Evolutionary conservation across 2,329 filamentous ascomycete species (phyloP), one percentile per base, ranked within the genome.

Genomic region (Clonostachys solani): DNA sequence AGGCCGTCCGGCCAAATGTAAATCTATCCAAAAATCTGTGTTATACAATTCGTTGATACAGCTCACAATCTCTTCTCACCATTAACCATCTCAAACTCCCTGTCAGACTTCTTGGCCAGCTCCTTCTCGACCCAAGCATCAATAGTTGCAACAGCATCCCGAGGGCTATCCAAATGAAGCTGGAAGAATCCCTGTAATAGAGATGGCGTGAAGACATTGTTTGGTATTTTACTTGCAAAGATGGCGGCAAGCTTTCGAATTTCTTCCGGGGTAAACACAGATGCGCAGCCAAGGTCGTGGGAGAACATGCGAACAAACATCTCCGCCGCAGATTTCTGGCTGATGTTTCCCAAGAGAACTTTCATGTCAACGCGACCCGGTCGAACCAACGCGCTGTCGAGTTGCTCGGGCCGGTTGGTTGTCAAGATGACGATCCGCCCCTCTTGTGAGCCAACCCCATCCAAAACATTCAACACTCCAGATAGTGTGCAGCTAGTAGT

Each of bases 341-440:
- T 70, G 33, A 77, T 74, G 50, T 72, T 66, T 33, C 68, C 69
- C 44, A 89, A 81, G 13, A 71, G 62, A 9, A 89, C 75, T 49
- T 77, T 79, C 62, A 80, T 73, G 54, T 89, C 85, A 2, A 89
- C 79, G 3, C 85, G 73, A 0, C 85, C 86, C 0, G 84, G 84
- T 1, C 85, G 73, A 10, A 86, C 71, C 0, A 89, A 69, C 0
- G 84, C 84, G 2, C 72, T 65, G 56, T 89, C 84, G 0, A 89
- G 74, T 45, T 78, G 75, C 44, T 87, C 81, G 0, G 78, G 75
- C 44, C 78, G 74, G 55, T 89, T 89, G 29, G 84, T 86, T 0
- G 84, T 89, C 84, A 89, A 89, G 59, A 89, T 78, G 16, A 89
- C 73, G 23, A 89, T 82, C 15, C 83, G 75, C 2, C 85, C 86